phyloP scores from a whole-genome alignment of 257 asterid genomes.

The Solanum boliviense region DNA sequence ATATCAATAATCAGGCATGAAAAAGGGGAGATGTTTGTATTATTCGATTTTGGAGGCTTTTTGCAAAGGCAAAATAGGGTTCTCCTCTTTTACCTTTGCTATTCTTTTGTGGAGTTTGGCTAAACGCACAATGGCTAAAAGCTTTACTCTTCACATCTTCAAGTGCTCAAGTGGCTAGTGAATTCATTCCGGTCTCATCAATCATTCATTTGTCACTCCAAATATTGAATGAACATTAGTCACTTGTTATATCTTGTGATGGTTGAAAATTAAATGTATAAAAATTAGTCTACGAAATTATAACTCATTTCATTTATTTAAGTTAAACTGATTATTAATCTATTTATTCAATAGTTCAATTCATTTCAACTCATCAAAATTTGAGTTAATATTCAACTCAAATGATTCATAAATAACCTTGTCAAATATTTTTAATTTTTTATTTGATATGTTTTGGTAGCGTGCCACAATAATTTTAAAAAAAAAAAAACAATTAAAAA shows the following conservation, averaged over 20 bases:
- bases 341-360: neutral
- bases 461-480: neutral
- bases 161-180: neutral
- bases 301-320: neutral
- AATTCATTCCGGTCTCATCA: neutral
- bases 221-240: neutral
- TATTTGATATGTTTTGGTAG: neutral
- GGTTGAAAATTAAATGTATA: neutral
- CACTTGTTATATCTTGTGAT: neutral
- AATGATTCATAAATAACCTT: too few relatives aligned
- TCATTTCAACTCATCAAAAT: neutral
- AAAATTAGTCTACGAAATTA: neutral
- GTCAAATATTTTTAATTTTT: neutral
- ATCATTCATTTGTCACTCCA: neutral
- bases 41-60: neutral
- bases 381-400: neutral
- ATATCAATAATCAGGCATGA: neutral
- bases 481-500: too few relatives aligned
- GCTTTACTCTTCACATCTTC: neutral
- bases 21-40: neutral
- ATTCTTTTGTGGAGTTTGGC: slow-evolving; percentile 11
- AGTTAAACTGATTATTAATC: neutral
- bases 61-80: slow-evolving; percentile 2
- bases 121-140: neutral
- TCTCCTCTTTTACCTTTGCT: slow-evolving; percentile 22